Base-by-base conservation (phyloP, 495 filamentous ascomycete species). In the Penicillium arizonense region DNA sequence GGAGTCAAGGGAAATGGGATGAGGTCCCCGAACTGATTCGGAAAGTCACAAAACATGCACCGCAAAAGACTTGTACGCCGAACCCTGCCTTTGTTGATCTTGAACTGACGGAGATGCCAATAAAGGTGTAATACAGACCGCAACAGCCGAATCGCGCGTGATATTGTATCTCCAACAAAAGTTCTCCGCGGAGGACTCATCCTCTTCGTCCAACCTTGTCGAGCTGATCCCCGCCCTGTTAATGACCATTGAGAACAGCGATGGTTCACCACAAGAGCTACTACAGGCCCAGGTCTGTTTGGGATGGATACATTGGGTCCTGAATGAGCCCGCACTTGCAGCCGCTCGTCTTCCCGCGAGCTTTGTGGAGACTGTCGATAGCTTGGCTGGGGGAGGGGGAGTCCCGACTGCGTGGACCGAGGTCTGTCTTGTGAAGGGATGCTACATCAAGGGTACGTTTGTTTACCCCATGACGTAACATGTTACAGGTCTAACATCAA, bases 11-110 rank as follows among this genome's bases (percentile, higher is more conserved):
- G 26, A 85, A 82, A 62, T 98, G 94, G 94, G 80, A 88, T 54
- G 88, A 88, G 26, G 80, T 97, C n/a, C 88, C 87, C 26, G 94
- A 97, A 72, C 76, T 96, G 53, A 83, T 89, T 58, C 82, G 91
- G 58, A 97, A 98, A 72, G 82, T 97, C 53, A 87, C 83, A 60
- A 97, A 97, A 63, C 93, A 97, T 81, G 90, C 91, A 53, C 87
- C 91, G 40, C 84, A 92, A 30, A 84, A 87, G 62, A 81, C 80
- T 66, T 97, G 94, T 97, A 85, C 52, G 59, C 55, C 55, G 24
- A 33, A 47, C 34, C 52, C 54, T 44, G 46, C 42, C 49, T 53
- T 14, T 36, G 42, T 40, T 26, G 42, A 50, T 59, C 26, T 6
- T 26, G 35, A 16, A 37, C 57, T 61, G 63, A 67, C 38, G 21